Percentiles rank a stretch among this genome's conserved stretches.
phyloP scores from a whole-genome alignment of 768 basidiomycete genomes.

The Leucocoprinus birnbaumii region DNA sequence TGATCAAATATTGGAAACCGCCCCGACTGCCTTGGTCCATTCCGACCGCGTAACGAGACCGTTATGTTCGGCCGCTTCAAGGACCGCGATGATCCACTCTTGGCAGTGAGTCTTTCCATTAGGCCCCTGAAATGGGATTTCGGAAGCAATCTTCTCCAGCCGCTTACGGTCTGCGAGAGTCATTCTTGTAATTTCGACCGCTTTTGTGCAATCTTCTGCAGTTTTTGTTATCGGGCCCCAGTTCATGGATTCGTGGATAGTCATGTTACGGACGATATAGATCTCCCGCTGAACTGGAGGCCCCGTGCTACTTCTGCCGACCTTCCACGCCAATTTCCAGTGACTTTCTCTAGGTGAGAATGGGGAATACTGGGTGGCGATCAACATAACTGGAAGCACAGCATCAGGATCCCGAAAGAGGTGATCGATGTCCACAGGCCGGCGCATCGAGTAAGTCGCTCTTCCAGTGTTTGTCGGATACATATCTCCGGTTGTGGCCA shows the following conservation, averaged over 20 bases:
- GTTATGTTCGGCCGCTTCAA: slow-evolving; percentile 11
- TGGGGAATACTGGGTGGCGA: slow-evolving; percentile 5
- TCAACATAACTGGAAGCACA: slow-evolving; percentile 5
- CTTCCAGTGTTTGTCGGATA: neutral
- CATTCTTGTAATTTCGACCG: slow-evolving; percentile 12
- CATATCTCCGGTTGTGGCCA: neutral
- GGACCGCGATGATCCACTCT: slow-evolving; percentile 8
- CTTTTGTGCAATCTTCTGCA: slow-evolving; percentile 6
- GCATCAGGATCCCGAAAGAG: slow-evolving; percentile 9
- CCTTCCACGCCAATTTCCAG: slow-evolving; percentile 13
- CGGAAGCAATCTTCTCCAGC: slow-evolving; percentile 8
- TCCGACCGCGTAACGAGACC: slow-evolving; percentile 7
- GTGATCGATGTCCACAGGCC: slow-evolving; percentile 12
- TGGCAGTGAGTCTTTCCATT: slow-evolving; percentile 11
- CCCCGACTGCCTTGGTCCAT: slow-evolving; percentile 7
- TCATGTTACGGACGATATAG: slow-evolving; percentile 4
- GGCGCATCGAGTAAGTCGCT: slow-evolving; percentile 10
- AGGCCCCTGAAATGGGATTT: slow-evolving; percentile 2
- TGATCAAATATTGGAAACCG: slow-evolving; percentile 4
- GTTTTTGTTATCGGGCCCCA: slow-evolving; percentile 12
- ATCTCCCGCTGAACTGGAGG: slow-evolving; percentile 10
- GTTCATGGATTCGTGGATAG: slow-evolving; percentile 8
- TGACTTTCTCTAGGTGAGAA: slow-evolving; percentile 8
- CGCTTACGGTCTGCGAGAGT: slow-evolving; percentile 7
- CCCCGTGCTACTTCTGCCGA: slow-evolving; percentile 9